Evolutionary conservation across 352 stramenopile genomes (phyloP).

Genomic region (Phytophthora rubi): DNA sequence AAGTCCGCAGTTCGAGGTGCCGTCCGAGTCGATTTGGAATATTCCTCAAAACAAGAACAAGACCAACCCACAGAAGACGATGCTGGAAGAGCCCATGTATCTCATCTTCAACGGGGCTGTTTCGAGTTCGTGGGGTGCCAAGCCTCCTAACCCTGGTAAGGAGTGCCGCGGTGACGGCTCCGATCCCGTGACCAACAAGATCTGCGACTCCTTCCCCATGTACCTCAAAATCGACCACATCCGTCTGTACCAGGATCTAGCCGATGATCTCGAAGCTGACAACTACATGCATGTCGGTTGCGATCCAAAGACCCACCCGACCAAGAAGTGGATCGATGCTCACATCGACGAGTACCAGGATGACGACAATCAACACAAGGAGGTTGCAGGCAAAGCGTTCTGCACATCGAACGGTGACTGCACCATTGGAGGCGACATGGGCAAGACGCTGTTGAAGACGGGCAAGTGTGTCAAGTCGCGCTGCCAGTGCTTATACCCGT

Average conservation of each 20-base stretch:
- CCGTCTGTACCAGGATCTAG: constrained; percentile 84
- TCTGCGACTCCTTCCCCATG: constrained; percentile 60
- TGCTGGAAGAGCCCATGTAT: constrained; percentile 93
- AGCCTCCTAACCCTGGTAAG: constrained; percentile 30
- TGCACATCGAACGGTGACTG: constrained; percentile 66
- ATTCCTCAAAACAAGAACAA: constrained; percentile 40
- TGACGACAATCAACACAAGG: constrained; percentile 52
- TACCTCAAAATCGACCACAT: constrained; percentile 88
- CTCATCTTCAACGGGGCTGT: constrained; percentile 95
- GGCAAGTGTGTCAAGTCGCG: constrained; percentile 43
- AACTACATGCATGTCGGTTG: constrained; percentile 52
- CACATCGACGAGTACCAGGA: constrained; percentile 57
- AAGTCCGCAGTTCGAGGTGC: constrained; percentile 82
- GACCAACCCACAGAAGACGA: constrained; percentile 74
- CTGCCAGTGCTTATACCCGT: constrained; percentile 42
- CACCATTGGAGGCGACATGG: constrained; percentile 37
- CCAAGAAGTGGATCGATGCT: constrained; percentile 51
- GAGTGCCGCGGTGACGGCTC: constrained; percentile 34
- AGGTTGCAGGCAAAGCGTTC: constrained; percentile 62
- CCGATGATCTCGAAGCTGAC: constrained; percentile 28
- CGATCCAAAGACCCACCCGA: constrained; percentile 51
- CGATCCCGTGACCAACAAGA: constrained; percentile 43
- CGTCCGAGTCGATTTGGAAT: constrained; percentile 48
- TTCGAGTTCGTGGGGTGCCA: constrained; percentile 70
- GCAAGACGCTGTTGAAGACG: constrained; percentile 30